Percentiles rank a stretch among this genome's conserved stretches.
These are phyloP conservation scores for Candida alai DNA, from an alignment of 805 yeast genomes.

Conservation along the genomic window DNA sequence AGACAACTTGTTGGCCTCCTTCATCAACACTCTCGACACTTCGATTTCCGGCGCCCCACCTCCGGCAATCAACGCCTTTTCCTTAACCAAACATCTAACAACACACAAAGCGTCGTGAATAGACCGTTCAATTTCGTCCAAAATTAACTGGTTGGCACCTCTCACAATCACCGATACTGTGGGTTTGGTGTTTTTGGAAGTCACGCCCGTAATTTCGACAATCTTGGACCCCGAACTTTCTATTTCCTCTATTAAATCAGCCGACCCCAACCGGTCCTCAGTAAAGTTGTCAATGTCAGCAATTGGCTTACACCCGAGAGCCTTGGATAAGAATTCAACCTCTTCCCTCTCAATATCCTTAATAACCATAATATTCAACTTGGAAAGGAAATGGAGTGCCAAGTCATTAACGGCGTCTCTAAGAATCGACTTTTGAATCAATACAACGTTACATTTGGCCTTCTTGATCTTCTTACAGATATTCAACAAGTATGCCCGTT, in stretches of 20 bases:
- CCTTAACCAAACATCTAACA: conserved; percentile 79
- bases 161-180: conserved; percentile 90
- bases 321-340: conserved; percentile 79
- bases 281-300: conserved; percentile 92
- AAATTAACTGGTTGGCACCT: conserved; percentile 86
- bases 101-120: conserved; percentile 97
- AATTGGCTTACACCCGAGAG: conserved; percentile 91
- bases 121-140: conserved; percentile 97
- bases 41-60: conserved; percentile 99
- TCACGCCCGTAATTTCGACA: conserved; percentile 80
- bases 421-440: conserved; percentile 88
- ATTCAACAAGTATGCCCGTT: conserved; percentile 90
- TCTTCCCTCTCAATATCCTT: conserved; percentile 97
- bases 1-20: conserved; percentile 66
- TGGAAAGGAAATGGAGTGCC: conserved; percentile 91
- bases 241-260: conserved; percentile 88
- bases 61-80: conserved; percentile 90
- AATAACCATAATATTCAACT: conserved; percentile 88
- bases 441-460: conserved; percentile 89
- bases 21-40: conserved; percentile 67
- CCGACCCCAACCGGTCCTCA: conserved; percentile 88
- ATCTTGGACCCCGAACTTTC: conserved; percentile 88
- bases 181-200: conserved; percentile 48
- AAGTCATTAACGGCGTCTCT: conserved; percentile 94
- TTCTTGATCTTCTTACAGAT: conserved; percentile 95